Base-by-base conservation (phyloP, 2,329 filamentous ascomycete species). In the Epichloe coenophiala region DNA sequence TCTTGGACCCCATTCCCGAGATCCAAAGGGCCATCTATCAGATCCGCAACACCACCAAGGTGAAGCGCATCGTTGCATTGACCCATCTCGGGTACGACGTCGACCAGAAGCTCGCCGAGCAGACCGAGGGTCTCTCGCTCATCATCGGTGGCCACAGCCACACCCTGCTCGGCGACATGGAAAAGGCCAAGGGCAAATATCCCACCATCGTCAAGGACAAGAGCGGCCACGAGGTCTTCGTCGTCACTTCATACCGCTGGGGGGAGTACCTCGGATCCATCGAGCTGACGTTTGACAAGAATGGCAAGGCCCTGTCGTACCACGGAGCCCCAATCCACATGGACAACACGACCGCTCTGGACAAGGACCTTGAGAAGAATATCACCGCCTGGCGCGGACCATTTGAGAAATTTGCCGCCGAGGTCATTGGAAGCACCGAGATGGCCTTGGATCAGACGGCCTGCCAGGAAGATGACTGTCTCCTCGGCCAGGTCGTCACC, bases 221-320 rank as follows among this genome's bases (percentile, higher is more conserved):
- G 54, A 74, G 78, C 47, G 80, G 78, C 43, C 76, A 84, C 36
- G 81, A 84, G 58, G 81, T 84, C 47, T 84, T 84, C 59, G 74
- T 84, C 58, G 81, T 85, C 17, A 83, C 80, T 7, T 76, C 80
- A 2, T 84, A 80, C 60, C 75, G 80, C 54, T 84, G 81, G 81
- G 81, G 23, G 81, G 78, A 84, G 65, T 84, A 84, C 51, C 64
- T 84, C 2, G 81, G 81, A 51, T 81, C 81, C 61, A 84, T 84
- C 56, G 80, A 83, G 55, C 73, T 84, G 7, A 78, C 77, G 1
- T 84, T 81, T 58, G 78, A 82, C 57, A 55, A 68, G 4, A 65
- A 76, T 2, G 81, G 81, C 61, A 79, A 75, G 61, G 75, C 83
- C 15, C 69, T 84, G 5, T 72, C 72, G 4, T 84, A 84, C 64